Base-by-base conservation (phyloP, 1,139 yeast genomes). In the Blastobotrys persicus region DNA sequence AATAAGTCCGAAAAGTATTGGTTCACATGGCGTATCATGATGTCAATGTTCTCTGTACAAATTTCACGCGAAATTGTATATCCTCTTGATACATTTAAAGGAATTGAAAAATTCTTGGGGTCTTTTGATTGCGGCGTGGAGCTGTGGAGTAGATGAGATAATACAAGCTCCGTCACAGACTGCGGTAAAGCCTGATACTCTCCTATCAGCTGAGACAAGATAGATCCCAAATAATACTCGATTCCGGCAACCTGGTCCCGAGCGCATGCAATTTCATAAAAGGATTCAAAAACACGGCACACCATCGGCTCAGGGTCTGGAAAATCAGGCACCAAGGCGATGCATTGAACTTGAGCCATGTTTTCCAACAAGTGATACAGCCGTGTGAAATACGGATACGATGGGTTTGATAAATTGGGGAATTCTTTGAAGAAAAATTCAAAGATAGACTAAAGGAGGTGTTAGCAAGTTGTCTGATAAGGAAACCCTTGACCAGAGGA, bases 1-100 rank as follows among this genome's bases (percentile, higher is more conserved):
- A 89, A 67, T 55, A 83, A 73, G 60, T 88, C 96, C 0, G 95
- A 83, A 57, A 88, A 86, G 60, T 83, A 84, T 61, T 84, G 91
- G 3, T 95, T 87, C 26, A 87, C 75, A 56, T 82, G 81, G 55
- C 95, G 77, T 11, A 94, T 80, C 77, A 91, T 76, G 54, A 91
- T 73, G 57, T 87, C 95, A 1, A 82, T 67, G 59, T 88, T 87
- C 2, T 79, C 73, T 52, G 80, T 83, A 63, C 96, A 88, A 3
- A 91, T 76, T 13, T 79, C 73, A 40, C 85, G 66, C 4, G 92
- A 81, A 56, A 88, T 76, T 44, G 77, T 79, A 62, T 85, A 83
- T 0, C 86, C 88, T 0, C 86, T 83, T 56, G 72, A 77, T 4
- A 55, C 53, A 11, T 44, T 46, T 20, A 67, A 55, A 1, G 73